Conservation (phyloP, 306 rosid genomes). For the Castanea mollissima region DNA sequence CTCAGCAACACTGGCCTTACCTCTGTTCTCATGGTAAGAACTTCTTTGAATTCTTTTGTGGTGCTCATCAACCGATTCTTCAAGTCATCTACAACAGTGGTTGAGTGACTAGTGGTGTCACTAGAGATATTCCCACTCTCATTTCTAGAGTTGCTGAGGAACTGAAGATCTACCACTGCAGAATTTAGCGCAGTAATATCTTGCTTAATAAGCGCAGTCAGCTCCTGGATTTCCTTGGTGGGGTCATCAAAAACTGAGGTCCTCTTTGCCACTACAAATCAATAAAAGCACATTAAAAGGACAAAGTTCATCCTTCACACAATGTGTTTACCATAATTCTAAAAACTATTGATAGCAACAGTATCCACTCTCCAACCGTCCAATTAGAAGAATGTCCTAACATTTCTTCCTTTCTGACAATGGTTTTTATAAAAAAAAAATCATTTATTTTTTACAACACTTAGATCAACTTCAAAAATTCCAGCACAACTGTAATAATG, state of each 20-base stretch:
- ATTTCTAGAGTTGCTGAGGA: constrained; percentile 57
- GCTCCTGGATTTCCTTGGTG: constrained; percentile 88
- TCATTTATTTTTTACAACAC: not conserved
- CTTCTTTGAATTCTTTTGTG: constrained; percentile 95
- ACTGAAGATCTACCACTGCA: constrained; percentile 92
- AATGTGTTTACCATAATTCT: not conserved
- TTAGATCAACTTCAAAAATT: not conserved
- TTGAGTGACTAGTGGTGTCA: constrained; percentile 85
- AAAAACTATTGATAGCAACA: not conserved
- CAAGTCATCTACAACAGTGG: constrained; percentile 90
- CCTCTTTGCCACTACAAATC: constrained; percentile 85
- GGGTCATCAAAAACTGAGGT: constrained; percentile 91
- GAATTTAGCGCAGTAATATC: constrained; percentile 94
- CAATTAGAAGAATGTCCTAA: not conserved
- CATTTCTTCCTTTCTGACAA: not conserved
- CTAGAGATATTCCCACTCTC: constrained; percentile 70
- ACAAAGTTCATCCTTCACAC: not conserved
- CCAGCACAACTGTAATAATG: not conserved
- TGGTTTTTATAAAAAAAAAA: not conserved
- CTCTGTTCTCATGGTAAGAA: constrained; percentile 95
- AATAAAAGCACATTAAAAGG: not conserved
- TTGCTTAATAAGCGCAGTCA: constrained; percentile 84
- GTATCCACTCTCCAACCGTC: not conserved
- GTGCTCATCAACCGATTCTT: constrained; percentile 88
- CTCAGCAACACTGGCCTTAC: constrained; percentile 32